Conservation (phyloP, 768 basidiomycete genomes). For the Psilocybe sp. region DNA sequence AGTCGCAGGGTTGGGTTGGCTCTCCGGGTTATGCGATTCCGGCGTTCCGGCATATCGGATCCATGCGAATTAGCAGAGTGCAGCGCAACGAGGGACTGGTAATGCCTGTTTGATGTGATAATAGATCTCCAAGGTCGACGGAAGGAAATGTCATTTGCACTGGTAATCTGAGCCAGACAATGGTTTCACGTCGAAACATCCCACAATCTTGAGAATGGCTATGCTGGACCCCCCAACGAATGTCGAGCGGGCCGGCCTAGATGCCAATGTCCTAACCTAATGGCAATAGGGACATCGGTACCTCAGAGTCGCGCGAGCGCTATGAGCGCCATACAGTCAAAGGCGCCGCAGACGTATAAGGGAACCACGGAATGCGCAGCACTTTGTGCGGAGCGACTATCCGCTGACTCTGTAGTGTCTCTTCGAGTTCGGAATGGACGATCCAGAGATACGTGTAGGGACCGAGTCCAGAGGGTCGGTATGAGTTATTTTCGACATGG, state of each 20-base stretch:
- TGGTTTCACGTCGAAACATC: conserved; percentile 17
- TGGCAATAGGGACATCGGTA: too few species aligned
- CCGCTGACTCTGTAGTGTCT: too few species aligned
- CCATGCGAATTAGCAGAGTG: conserved; percentile 21
- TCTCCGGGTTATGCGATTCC: conserved; percentile 19
- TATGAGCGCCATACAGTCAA: too few species aligned
- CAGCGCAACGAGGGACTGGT: conserved; percentile 19
- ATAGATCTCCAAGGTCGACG: conserved; percentile 21
- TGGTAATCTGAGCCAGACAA: conserved; percentile 9
- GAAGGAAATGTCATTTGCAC: conserved; percentile 19
- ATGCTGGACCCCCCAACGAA: not conserved
- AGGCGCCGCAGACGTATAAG: too few species aligned
- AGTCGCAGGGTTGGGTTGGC: conserved; percentile 22
- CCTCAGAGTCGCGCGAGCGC: too few species aligned
- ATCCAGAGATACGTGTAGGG: conserved; percentile 12
- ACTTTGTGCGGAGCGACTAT: too few species aligned
- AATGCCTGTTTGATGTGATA: conserved; percentile 20
- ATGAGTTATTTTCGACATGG: conserved; percentile 16
- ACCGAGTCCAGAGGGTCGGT: conserved; percentile 25
- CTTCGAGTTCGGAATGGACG: not conserved
- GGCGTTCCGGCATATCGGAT: conserved; percentile 24
- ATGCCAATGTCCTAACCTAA: too few species aligned
- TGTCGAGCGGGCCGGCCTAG: too few species aligned
- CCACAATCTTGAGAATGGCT: conserved; percentile 15
- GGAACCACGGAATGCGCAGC: too few species aligned